Evolutionary conservation across 176 grass and related monocot genomes (phyloP), one percentile per base, ranked within the genome.

Genomic region (Melocanna baccifera): DNA sequence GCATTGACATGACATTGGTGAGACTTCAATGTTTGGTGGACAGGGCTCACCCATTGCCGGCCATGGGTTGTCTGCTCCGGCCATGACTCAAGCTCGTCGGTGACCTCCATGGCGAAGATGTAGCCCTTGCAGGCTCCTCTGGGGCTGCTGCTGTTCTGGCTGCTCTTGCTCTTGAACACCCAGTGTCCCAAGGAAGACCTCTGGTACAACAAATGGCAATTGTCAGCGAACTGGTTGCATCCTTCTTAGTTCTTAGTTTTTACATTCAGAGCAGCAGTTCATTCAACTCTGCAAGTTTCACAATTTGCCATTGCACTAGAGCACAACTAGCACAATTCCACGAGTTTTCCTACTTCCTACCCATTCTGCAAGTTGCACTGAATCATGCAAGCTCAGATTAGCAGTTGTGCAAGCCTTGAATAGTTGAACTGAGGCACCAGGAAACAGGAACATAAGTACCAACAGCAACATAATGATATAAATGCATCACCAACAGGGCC

Each of bases 91-190:
- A 94, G 86, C 86, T 94, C 94, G 59, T 97, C 88, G 1, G 90
- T 97, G 62, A 97, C 94, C 81, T 94, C 90, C 66, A 97, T 64
- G 42, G 90, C 94, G 86, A 97, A 97, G 75, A 97, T 93, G 75
- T 83, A 88, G 69, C 92, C 94, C 76, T 90, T 94, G 80, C 94
- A 97, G 47, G 90, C 73, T 83, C 83, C 86, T 57, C 75, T 87
- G 4, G 76, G 72, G 83, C 86, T 89, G 76, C 32, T 76, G 58
- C 69, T 90, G 43, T 80, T 87, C 83, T 97, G 83, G 7, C 88
- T 94, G 84, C 92, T 97, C 90, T 97, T 97, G 92, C 94, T 97
- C 84, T 85, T 94, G 81, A 97, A 94, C 50, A 87, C 87, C 94
- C 94, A 97, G 41, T 88, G 79, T 56, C 94, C 94, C 77, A 97